These are phyloP conservation scores for Nowakowskiella sp. DNA, from an alignment of 192 early-diverging fungal genomes.

Conservation along the genomic window DNA sequence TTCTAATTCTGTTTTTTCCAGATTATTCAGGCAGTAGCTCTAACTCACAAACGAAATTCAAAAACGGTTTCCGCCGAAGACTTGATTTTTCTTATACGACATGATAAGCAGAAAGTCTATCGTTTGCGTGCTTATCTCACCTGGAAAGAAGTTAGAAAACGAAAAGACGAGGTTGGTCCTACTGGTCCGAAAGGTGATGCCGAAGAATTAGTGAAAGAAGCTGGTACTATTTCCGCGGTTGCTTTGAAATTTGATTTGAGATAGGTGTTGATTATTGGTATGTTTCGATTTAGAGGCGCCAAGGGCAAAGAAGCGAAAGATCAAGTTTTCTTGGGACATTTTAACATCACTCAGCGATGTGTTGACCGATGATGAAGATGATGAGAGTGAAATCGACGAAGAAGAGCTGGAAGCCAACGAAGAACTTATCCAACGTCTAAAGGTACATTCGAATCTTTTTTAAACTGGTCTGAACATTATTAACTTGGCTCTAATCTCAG, in stretches of 20 bases:
- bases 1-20: constrained; percentile 10
- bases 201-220: constrained; percentile 13
- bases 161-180: neutral
- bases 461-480: neutral
- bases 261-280: neutral
- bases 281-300: constrained; percentile 24
- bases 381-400: constrained; percentile 81
- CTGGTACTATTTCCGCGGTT: constrained; percentile 12
- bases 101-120: constrained; percentile 90
- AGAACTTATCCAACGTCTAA: constrained; percentile 76
- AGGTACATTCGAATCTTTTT: constrained; percentile 25
- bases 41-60: constrained; percentile 72
- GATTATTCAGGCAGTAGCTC: constrained; percentile 81
- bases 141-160: constrained; percentile 96
- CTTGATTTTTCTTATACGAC: constrained; percentile 91
- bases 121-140: constrained; percentile 81
- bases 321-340: constrained; percentile 93
- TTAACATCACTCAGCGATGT: constrained; percentile 71
- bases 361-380: constrained; percentile 67
- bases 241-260: neutral
- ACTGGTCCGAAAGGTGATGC: too few species aligned
- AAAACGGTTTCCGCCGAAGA: constrained; percentile 80
- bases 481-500: constrained; percentile 15
- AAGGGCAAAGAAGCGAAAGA: constrained; percentile 54
- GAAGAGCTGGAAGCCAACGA: constrained; percentile 79